These are phyloP conservation scores for sorghum (Sorghum bicolor) DNA, from an alignment of 176 grass and related monocot species.

Conservation along the genomic window Sorghum_bicolor_NCBIv3 NC_012871.2:62734501-62735000, in stretches of 20 bases:
- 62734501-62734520: not conserved
- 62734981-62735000: not conserved
- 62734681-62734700: not conserved
- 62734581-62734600: not conserved
- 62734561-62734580: not conserved
- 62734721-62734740: slow-evolving; percentile 4
- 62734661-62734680: not conserved
- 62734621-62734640: not conserved
- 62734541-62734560: not conserved
- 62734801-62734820: not conserved
- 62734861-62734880: not conserved
- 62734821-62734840: not conserved
- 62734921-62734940: not conserved
- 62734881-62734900: not conserved
- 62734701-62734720: slow-evolving; percentile 10
- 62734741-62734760: not conserved
- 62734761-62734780: not conserved
- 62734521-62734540: not conserved
- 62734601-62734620: not conserved
- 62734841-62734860: not conserved
- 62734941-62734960: not conserved
- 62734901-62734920: not conserved
- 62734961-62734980: not conserved
- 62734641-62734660: slow-evolving; percentile 15
- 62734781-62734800: not conserved